Percentiles rank a stretch among this genome's conserved stretches.
phyloP scores from a whole-genome alignment of 441 rosid genomes.

The Syzygium syzygioides region DNA sequence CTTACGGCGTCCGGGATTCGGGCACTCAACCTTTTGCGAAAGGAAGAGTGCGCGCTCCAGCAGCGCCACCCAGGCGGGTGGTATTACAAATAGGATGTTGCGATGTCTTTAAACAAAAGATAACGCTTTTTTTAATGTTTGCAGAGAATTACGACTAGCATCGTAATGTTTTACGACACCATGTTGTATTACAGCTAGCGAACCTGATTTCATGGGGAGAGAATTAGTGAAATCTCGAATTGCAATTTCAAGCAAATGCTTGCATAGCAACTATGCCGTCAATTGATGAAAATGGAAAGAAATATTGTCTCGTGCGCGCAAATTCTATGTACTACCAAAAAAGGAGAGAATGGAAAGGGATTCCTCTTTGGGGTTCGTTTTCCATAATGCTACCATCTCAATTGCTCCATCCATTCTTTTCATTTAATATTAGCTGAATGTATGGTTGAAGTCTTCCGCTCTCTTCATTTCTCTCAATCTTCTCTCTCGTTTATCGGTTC shows the following conservation, averaged over 20 bases:
- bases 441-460: fast-evolving
- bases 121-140: fast-evolving
- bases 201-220: not conserved
- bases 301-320: too few relatives aligned
- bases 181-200: not conserved
- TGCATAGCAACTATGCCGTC: not conserved
- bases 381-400: not conserved
- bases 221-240: not conserved
- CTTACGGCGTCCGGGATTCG: too few relatives aligned
- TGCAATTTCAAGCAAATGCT: not conserved
- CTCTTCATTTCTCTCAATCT: not conserved
- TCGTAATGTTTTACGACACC: not conserved
- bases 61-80: too few relatives aligned
- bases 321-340: not conserved
- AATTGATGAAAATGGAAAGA: not conserved
- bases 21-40: too few relatives aligned
- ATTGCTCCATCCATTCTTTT: not conserved
- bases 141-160: not conserved
- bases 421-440: not conserved
- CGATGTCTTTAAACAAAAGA: not conserved
- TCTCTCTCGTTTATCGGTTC: fast-evolving
- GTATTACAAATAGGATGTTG: too few relatives aligned
- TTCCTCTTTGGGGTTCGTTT: not conserved
- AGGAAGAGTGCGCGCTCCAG: too few relatives aligned
- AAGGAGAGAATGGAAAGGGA: not conserved